Percentiles rank a stretch among this genome's conserved stretches.
Conservation (phyloP, 129 eudicot genomes). For the Cynara cardunculus region DNA sequence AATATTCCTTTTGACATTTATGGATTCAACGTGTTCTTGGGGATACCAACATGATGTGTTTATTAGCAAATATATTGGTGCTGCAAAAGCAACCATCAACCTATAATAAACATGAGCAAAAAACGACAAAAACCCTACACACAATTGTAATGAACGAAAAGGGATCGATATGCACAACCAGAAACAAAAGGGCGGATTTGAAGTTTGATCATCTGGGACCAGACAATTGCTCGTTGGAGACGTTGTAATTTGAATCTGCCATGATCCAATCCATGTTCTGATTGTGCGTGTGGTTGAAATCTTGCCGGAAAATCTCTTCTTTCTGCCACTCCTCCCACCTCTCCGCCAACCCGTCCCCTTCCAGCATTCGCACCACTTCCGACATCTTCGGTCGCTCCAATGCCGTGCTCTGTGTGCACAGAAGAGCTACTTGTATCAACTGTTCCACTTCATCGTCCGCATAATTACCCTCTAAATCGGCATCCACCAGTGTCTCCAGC, state of each 20-base stretch:
- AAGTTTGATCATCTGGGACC: conserved; percentile 57
- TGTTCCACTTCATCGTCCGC: conserved; percentile 54
- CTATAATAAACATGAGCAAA: not conserved
- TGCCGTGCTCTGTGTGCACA: conserved; percentile 63
- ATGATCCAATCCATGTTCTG: conserved; percentile 37
- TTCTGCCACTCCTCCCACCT: conserved; percentile 85
- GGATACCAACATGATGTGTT: not conserved
- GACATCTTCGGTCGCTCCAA: conserved; percentile 82
- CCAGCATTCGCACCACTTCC: conserved; percentile 87
- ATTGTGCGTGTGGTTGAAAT: conserved; percentile 30
- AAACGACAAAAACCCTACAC: not conserved
- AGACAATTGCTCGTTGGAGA: conserved; percentile 50
- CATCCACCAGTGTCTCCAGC: conserved; percentile 61
- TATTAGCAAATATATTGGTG: not conserved
- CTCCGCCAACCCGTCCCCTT: conserved; percentile 76
- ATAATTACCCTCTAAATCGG: conserved; percentile 49
- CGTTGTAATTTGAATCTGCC: conserved; percentile 49
- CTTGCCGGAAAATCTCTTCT: conserved; percentile 50
- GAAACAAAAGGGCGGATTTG: not conserved
- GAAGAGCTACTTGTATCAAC: conserved; percentile 66
- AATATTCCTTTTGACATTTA: not conserved
- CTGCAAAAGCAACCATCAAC: not conserved
- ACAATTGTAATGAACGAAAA: not conserved
- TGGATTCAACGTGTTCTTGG: not conserved
- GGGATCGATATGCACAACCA: not conserved